Evolutionary conservation across 1,139 yeast species (phyloP), one percentile per base, ranked within the genome.

Genomic region (Nakaseomyces nivariensis): DNA sequence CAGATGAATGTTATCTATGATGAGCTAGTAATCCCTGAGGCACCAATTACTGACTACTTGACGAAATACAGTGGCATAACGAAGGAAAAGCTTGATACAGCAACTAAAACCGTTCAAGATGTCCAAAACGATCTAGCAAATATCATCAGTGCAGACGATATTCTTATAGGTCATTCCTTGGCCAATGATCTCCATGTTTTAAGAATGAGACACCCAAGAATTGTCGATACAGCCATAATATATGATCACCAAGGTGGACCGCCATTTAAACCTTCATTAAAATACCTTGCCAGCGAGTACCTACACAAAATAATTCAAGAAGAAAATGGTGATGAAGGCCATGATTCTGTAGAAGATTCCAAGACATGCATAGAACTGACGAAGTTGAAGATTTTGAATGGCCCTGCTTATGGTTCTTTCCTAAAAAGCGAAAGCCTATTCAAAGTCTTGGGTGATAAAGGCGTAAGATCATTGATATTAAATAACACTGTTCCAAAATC

Each of bases 11-110:
- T 80, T 0, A 67, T 90, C 1, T 67, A 84, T 52, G 96, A 90
- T 62, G 76, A 80, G 55, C 73, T 80, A 29, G 96, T 92, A 4
- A 80, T 84, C 60, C 98, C 97, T 0, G 72, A 71, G 1, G 84
- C 76, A 32, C 78, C 75, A 41, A 88, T 92, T 49, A 76, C 76
- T 0, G 94, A 92, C 64, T 92, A 90, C 62, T 69, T 85, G 27
- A 92, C 97, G 0, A 71, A 72, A 57, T 92, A 78, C 62, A 88
- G 96, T 25, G 98, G 98, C 0, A 86, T 92, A 46, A 87, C 96
- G 0, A 78, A 75, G 52, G 92, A 82, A 52, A 68, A 75, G 59
- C 69, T 92, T 9, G 61, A 65, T 22, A 75, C 72, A 46, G 92
- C 85, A 2, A 78, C 82, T 0, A 85, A 87, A 0, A 78, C 84